Conservation (phyloP, 306 rosid species). For the Castanea crenata region DNA sequence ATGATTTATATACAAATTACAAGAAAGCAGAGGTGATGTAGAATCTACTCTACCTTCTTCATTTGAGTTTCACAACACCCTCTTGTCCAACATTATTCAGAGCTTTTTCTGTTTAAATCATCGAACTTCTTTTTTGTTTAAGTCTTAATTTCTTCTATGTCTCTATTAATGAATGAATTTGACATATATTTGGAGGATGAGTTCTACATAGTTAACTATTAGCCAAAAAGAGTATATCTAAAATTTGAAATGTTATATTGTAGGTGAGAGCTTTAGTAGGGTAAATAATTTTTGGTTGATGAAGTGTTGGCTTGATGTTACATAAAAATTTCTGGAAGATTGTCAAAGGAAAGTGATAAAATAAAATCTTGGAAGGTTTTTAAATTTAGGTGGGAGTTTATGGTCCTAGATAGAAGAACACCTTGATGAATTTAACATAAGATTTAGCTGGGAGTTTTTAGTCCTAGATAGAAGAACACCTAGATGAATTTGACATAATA, state of each 20-base stretch:
- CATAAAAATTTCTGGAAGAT: neutral
- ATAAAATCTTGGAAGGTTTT: neutral
- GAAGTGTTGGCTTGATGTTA: neutral
- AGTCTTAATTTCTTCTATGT: neutral
- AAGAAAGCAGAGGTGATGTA: slow-evolving; percentile 47
- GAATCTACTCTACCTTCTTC: neutral
- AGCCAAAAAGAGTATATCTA: neutral
- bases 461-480: too few relatives aligned
- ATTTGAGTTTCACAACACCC: too few relatives aligned
- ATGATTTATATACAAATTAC: slow-evolving; percentile 42
- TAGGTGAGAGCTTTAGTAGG: neutral
- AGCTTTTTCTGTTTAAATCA: neutral
- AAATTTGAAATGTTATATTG: neutral
- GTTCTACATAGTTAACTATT: neutral
- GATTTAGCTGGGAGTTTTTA: neutral
- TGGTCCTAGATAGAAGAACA: neutral
- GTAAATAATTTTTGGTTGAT: neutral
- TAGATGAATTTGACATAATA: neutral
- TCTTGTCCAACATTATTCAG: too few relatives aligned
- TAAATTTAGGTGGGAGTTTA: neutral
- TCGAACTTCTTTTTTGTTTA: neutral
- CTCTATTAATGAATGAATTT: neutral
- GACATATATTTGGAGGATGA: neutral
- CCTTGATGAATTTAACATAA: neutral
- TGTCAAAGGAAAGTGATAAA: neutral